Evolutionary conservation across 345 rosid genomes (phyloP).

Genomic region (Mercurialis annua): DNA sequence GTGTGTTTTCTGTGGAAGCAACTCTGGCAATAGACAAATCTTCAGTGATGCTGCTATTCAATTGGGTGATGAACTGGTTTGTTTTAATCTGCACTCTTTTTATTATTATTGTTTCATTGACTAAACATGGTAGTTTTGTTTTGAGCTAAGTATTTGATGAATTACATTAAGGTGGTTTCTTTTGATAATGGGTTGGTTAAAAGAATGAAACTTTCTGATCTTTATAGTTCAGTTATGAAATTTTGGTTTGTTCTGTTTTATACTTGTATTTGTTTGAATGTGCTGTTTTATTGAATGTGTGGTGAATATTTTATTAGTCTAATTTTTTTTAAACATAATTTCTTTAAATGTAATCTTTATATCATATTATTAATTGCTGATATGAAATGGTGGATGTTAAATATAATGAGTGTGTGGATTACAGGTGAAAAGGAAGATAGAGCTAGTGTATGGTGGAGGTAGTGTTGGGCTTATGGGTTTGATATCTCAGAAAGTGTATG

Average conservation of each 20-base stretch:
- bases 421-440: constrained; percentile 82
- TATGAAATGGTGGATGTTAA: constrained; percentile 9
- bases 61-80: constrained; percentile 90
- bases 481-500: constrained; percentile 73
- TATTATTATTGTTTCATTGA: constrained; percentile 8
- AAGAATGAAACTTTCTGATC: constrained; percentile 5
- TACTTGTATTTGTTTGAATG: neutral
- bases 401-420: constrained; percentile 19
- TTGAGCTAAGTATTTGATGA: constrained; percentile 8
- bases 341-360: too few species aligned
- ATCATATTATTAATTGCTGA: neutral
- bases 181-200: neutral
- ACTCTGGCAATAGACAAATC: constrained; percentile 72
- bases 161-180: neutral
- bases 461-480: constrained; percentile 97
- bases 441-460: constrained; percentile 95
- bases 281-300: constrained; percentile 5
- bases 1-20: constrained; percentile 96
- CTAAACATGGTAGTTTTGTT: neutral
- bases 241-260: constrained; percentile 18
- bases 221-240: constrained; percentile 10
- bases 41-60: constrained; percentile 90
- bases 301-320: neutral
- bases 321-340: too few species aligned
- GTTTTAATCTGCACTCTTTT: constrained; percentile 24